Base-by-base conservation (phyloP, 768 basidiomycete species). In the Holtermannia corniformis region DNA sequence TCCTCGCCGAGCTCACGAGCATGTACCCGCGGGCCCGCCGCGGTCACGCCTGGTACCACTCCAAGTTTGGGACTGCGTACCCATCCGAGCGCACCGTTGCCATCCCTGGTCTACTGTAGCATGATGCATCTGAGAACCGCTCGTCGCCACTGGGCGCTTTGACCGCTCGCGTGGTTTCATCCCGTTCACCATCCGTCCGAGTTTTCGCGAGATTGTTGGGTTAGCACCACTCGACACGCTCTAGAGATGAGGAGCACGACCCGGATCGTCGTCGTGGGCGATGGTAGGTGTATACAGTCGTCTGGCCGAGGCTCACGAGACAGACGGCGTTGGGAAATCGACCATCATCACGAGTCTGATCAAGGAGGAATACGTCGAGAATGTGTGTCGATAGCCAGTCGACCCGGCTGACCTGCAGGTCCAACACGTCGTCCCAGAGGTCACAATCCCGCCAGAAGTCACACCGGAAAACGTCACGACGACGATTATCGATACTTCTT, bases 391-490 rank as follows among this genome's bases (percentile, higher is more conserved):
- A 16, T 43, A 23, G 37, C 16, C 16, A 37, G 7, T 37, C 44
- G 46, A 16, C 32, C 46, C 25, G 3, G 50, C 24, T 54, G 23
- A 14, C n/a, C 24, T 23, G 3, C 65, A 95, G 92, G 91, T 95
- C 44, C 90, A 93, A 73, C 86, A 89, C 62, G 78, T 93, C 64
- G 85, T 96, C 40, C 93, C 93, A 2, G 93, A 96, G 73, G 91
- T 99, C 44, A 96, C 93, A 5, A 95, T 99, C 51, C 95, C 93
- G 5, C 90, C 92, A 63, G 88, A 92, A 74, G 89, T 95, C 44
- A 93, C 91, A 20, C 89, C 93, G 46, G 91, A 93, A 76, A 91
- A 95, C 69, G 89, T 99, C 40, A 96, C 93, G 1, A 96, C 92
- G 3, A 88, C 92, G 69, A 96, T 99, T 57, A 87, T 97, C 49